Evolutionary conservation across 2,329 filamentous ascomycete genomes (phyloP), one percentile per base, ranked within the genome.

Genomic region (Boeremia lycopersici): DNA sequence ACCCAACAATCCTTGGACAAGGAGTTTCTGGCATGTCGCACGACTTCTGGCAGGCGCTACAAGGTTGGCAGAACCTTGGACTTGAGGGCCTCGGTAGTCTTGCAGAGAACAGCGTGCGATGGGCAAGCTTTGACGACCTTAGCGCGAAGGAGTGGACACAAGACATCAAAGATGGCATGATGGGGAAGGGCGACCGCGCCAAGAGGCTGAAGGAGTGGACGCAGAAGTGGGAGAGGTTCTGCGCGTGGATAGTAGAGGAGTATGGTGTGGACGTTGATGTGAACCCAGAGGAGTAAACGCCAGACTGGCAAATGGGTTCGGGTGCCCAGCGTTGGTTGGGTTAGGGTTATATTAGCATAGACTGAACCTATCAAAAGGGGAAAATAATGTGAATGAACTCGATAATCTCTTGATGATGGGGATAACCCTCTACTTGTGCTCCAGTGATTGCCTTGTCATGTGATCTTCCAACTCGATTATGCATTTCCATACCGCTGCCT

Each of bases 11-110:
- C 68, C 81, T 96, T 6, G 93, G 93, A 8, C 90, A 96, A 67
- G 90, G 90, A 53, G 85, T 83, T 6, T 89, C 87, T 25, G 91
- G 91, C 33, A 87, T 95, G 82, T 93, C 89, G 1, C 90, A 96
- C 74, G 92, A 97, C 76, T 96, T 96, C 75, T 97, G 91, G 91
- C 91, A 96, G 75, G 89, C 90, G 1, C 78, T 97, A 17, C 92
- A 96, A 75, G 93, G 90, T 0, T 95, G 93, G 85, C 89, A 96
- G 55, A 96, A 96, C 69, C 83, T 97, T 12, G 95, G 93, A 0
- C 81, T 98, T 2, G 91, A 90, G 10, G 93, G 93, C 0, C 77
- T 98, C 47, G 93, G 89, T 0, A 89, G 88, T 53, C 81, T 99
- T 64, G 93, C 92, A 0, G 92, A 98, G 81, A 98, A 96, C 70